Conservation (phyloP, 1,284 basidiomycete species). For the Melanopsichium pennsylvanicum region DNA sequence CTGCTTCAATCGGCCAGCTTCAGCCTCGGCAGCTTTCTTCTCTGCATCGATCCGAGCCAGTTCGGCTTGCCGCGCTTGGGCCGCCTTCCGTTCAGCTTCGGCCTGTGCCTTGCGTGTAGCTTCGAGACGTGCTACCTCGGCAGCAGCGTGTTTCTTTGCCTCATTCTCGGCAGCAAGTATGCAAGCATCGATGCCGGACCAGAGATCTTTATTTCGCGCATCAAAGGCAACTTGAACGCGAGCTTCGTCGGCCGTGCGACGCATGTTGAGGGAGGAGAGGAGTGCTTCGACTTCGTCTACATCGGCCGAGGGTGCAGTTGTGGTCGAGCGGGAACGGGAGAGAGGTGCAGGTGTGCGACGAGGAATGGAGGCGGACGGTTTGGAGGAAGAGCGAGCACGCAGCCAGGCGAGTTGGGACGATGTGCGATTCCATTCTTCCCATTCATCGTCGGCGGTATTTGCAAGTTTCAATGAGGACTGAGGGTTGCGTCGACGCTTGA, state of each 20-base stretch:
- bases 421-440: conserved; percentile 47
- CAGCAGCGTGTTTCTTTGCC: conserved; percentile 38
- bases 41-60: conserved; percentile 51
- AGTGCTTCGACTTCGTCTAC: conserved; percentile 54
- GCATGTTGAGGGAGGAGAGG: conserved; percentile 49
- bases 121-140: conserved; percentile 51
- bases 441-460: conserved; percentile 26
- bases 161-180: conserved; percentile 58
- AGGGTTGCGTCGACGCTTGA: neutral
- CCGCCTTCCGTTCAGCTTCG: conserved; percentile 54
- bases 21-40: conserved; percentile 44
- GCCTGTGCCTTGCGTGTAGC: conserved; percentile 50
- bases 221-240: conserved; percentile 56
- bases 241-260: conserved; percentile 46
- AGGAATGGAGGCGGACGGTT: neutral
- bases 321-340: conserved; percentile 5
- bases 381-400: conserved; percentile 5
- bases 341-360: neutral
- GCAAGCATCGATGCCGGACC: conserved; percentile 59
- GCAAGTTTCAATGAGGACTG: conserved; percentile 15
- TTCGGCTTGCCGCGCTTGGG: conserved; percentile 50
- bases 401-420: conserved; percentile 22
- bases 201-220: conserved; percentile 54
- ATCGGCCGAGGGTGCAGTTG: conserved; percentile 11
- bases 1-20: conserved; percentile 29